These are phyloP conservation scores for Malassezia caprae DNA, from an alignment of 1,284 basidiomycete genomes.

Conservation along the genomic window DNA sequence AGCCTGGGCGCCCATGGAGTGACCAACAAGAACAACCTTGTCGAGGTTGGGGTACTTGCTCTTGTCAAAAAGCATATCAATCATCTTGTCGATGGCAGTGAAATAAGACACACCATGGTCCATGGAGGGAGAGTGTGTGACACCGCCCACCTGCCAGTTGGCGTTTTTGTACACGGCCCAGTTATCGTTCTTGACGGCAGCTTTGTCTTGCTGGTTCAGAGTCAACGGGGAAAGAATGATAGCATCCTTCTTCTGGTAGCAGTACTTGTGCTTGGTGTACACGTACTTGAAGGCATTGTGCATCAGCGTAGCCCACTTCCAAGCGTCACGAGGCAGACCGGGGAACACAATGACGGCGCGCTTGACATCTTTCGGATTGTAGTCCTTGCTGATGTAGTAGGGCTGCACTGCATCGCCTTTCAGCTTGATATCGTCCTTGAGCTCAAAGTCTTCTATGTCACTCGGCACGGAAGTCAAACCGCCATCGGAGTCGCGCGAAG, in stretches of 20 bases:
- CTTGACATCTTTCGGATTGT: constrained; percentile 18
- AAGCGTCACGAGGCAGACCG: constrained; percentile 31
- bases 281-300: constrained; percentile 32
- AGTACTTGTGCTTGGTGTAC: constrained; percentile 22
- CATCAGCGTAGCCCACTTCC: constrained; percentile 39
- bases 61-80: constrained; percentile 31
- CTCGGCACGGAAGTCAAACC: constrained; percentile 7
- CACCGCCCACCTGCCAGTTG: constrained; percentile 34
- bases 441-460: constrained; percentile 9
- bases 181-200: constrained; percentile 19
- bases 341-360: constrained; percentile 32
- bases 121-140: constrained; percentile 15
- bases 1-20: constrained; percentile 34
- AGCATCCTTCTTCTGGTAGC: constrained; percentile 23
- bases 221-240: constrained; percentile 31
- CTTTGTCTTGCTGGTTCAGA: constrained; percentile 27
- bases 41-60: constrained; percentile 30
- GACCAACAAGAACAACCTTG: constrained; percentile 34
- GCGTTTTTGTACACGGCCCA: constrained; percentile 7
- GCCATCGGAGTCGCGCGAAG: neutral
- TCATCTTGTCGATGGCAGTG: constrained; percentile 31
- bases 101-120: constrained; percentile 18
- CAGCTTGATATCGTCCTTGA: constrained; percentile 13
- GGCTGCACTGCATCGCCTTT: neutral
- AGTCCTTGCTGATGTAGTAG: neutral